Percentiles rank a stretch among this genome's conserved stretches.
Conservation (phyloP, 495 filamentous ascomycete genomes). For the Chaetomium cochliodes region DNA sequence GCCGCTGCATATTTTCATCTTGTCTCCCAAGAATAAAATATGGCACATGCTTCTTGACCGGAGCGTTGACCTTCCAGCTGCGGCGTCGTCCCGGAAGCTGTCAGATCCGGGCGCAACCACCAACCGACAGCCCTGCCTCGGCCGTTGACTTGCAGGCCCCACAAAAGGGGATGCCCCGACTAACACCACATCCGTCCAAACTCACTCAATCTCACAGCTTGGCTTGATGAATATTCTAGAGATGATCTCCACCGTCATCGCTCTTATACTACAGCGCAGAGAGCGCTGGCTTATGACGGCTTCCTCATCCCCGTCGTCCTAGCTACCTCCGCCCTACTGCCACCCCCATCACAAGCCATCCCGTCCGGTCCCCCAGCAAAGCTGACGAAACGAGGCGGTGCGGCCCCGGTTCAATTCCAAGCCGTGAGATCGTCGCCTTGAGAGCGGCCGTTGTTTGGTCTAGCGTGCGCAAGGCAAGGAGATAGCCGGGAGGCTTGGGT, state of each 20-base stretch:
- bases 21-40: neutral
- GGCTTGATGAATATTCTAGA: neutral
- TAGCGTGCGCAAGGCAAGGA: neutral
- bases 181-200: neutral
- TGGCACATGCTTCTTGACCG: slow-evolving; percentile 4
- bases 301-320: neutral
- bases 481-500: neutral
- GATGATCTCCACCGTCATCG: neutral
- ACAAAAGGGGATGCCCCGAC: neutral
- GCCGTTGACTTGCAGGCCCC: slow-evolving; percentile 1
- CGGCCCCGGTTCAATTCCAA: neutral
- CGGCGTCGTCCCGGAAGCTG: slow-evolving; percentile 19
- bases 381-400: neutral
- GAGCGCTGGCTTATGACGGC: neutral
- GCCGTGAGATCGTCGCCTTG: neutral
- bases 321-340: too few species aligned
- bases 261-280: too few species aligned
- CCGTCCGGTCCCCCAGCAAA: neutral
- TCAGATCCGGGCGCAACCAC: slow-evolving; percentile 13
- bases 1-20: neutral
- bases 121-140: neutral
- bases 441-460: neutral
- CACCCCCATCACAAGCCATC: neutral
- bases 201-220: neutral
- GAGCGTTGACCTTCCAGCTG: slow-evolving; percentile 14